Base-by-base conservation (phyloP, 176 grass and related monocot genomes). In the Hsuehochloa calcarea region DNA sequence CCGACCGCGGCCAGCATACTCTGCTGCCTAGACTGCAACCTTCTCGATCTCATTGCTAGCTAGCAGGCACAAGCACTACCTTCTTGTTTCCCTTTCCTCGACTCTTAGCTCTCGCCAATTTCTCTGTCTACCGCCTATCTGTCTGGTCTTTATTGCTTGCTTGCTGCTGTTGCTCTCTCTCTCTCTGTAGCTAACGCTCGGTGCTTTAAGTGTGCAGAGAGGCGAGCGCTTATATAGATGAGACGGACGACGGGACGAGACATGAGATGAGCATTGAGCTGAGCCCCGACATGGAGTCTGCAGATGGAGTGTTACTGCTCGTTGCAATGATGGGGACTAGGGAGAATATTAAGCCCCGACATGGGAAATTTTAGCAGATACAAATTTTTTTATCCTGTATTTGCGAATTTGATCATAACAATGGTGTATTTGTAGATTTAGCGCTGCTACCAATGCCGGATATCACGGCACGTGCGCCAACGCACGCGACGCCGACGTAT, bases 171-270 rank as follows among this genome's bases (percentile, higher is more conserved):
- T 38, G 88, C 72, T 29, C 70, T 20, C 51, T n/a, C 19, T 0
- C 22, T 17, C 17, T 1, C 41, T 40, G 17, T 14, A 78, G 76
- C 85, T 50, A 86, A 87, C 52, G 58, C 58, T 52, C 27, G 58
- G 72, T 87, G 80, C 41, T 86, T 87, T 87, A 84, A 87, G 89
- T 75, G 85, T 45, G 85, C 80, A 87, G 75, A 84, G 85, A 75
- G 63, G 85, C 50, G 23, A 2, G 80, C 9, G 75, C 50, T 84
- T 91, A 87, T 80, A 91, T 91, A 91, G 89, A 91, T 69, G 83
- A 78, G 20, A 6, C 1, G 54, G 46, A 49, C 11, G 60, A 64
- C 26, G 20, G 54, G 46, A 49, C 11, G 60, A 64, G 61, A 27
- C 16, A 2, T 0, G 70, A 56, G 59, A 0, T 14, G 45, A 78